Base-by-base conservation (phyloP, 2,329 filamentous ascomycete species). In the Aspergillus chevalieri region DNA sequence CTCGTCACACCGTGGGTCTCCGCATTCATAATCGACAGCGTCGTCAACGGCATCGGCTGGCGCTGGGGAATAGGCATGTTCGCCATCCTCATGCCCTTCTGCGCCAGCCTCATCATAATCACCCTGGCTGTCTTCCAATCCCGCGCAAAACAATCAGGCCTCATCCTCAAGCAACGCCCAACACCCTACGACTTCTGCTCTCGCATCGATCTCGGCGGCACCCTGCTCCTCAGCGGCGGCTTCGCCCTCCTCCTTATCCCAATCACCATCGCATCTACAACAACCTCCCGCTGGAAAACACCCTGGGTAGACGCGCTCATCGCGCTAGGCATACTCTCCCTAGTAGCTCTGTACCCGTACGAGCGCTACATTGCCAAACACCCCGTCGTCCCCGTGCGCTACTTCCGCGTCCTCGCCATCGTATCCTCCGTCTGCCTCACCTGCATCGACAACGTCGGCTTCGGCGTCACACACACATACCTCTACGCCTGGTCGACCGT, bases 241-340 rank as follows among this genome's bases (percentile, higher is more conserved):
- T 75, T 78, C 50, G 70, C 74, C 0, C 59, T 77, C 51, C 51
- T 78, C 1, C 63, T 79, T n/a, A 60, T 79, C 1, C 76, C 76
- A 0, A 63, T 78, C 34, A 74, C 74, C 0, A 56, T 79, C 2
- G 74, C 74, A 0, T 65, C 72, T 0, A 71, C 70, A 19, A 67
- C 66, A 4, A 58, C 70, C 2, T 60, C 63, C 21, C 60, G 67
- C 44, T 78, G 76, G 74, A 63, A 60, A 5, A 76, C 74, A 0
- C 69, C 70, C 0, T 79, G 70, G 64, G 60, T 79, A 8, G 67
- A 69, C 45, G 68, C 64, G 17, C 57, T 78, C 14, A 74, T 79
- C 43, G 68, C 65, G 1, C 39, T 77, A 0, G 77, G 77, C 3
- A 65, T 54, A 0, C 46, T 71, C 1, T 58, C 72, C 15, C 67